Percentiles rank a stretch among this genome's conserved stretches.
These are phyloP conservation scores for Chimonanthus praecox DNA, from an alignment of 164 flowering plant species.

Conservation along the genomic window DNA sequence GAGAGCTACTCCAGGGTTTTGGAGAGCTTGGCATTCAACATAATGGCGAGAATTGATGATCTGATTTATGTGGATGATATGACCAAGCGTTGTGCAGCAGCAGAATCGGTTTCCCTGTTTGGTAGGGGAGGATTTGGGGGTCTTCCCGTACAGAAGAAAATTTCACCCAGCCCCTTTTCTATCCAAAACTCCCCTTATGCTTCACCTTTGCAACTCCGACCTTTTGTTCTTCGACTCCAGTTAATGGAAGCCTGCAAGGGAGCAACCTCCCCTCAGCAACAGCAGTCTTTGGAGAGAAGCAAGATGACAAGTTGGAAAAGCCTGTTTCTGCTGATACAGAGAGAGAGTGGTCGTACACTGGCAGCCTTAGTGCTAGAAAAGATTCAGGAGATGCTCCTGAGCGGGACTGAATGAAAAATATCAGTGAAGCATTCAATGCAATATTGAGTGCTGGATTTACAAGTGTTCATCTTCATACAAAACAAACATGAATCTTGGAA, in stretches of 20 bases:
- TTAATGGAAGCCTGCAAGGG: slow-evolving; percentile 24
- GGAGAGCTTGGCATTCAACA: slow-evolving; percentile 72
- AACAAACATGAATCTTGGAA: not conserved
- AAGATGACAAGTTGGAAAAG: slow-evolving; percentile 23
- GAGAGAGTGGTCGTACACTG: slow-evolving; percentile 26
- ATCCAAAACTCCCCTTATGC: slow-evolving; percentile 33
- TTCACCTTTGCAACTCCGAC: slow-evolving; percentile 37
- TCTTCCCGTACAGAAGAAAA: slow-evolving; percentile 35
- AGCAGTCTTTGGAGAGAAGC: slow-evolving; percentile 1
- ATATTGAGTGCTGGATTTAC: not conserved
- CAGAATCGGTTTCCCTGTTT: slow-evolving; percentile 25
- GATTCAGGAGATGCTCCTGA: slow-evolving; percentile 25
- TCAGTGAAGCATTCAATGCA: not conserved
- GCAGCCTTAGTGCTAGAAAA: slow-evolving; percentile 23
- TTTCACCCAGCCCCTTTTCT: slow-evolving; percentile 39
- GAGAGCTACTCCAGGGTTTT: slow-evolving; percentile 80
- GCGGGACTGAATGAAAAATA: slow-evolving; percentile 12
- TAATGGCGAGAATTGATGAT: slow-evolving; percentile 70
- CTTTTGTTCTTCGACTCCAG: slow-evolving; percentile 24
- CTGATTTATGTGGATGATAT: slow-evolving; percentile 60
- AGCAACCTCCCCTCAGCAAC: slow-evolving; percentile 6
- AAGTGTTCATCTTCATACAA: not conserved
- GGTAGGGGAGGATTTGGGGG: slow-evolving; percentile 27
- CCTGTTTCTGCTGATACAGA: slow-evolving; percentile 16
- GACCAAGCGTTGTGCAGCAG: slow-evolving; percentile 33